Conservation (phyloP, 805 yeast genomes). For the Yarrowia divulgata region DNA sequence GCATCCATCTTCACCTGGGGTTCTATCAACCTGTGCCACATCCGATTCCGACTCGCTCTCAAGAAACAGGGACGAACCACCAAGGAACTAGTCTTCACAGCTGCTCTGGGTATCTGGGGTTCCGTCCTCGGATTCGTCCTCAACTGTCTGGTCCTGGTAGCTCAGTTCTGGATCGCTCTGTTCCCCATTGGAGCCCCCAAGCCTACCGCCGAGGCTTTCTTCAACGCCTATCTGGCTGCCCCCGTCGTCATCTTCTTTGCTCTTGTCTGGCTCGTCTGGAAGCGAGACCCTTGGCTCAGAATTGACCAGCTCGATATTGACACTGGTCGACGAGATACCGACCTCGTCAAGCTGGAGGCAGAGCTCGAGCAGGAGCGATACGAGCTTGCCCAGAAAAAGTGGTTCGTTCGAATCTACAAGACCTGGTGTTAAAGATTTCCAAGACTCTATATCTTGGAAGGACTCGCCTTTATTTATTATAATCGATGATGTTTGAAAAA, state of each 20-base stretch:
- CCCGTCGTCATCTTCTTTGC: slow-evolving; percentile 55
- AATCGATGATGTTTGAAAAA: slow-evolving; percentile 7
- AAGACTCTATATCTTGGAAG: not conserved
- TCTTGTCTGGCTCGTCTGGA: slow-evolving; percentile 58
- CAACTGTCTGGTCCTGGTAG: slow-evolving; percentile 64
- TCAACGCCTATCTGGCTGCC: slow-evolving; percentile 60
- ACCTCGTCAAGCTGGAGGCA: slow-evolving; percentile 54
- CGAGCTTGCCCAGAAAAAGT: slow-evolving; percentile 55
- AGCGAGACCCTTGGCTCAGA: slow-evolving; percentile 54
- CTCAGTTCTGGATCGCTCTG: slow-evolving; percentile 80
- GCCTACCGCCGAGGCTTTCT: slow-evolving; percentile 53
- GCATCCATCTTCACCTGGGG: slow-evolving; percentile 80
- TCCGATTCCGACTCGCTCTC: slow-evolving; percentile 69
- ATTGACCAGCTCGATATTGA: slow-evolving; percentile 64
- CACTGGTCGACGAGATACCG: slow-evolving; percentile 66
- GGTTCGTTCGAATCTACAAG: slow-evolving; percentile 55
- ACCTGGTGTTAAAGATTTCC: slow-evolving; percentile 56
- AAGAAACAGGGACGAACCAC: slow-evolving; percentile 63
- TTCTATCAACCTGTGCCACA: slow-evolving; percentile 68
- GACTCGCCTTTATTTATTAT: slow-evolving; percentile 2
- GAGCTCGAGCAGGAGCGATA: slow-evolving; percentile 61
- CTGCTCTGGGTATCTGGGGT: slow-evolving; percentile 70
- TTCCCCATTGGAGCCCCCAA: slow-evolving; percentile 63
- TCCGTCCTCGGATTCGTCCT: slow-evolving; percentile 65
- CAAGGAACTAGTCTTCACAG: slow-evolving; percentile 66